Conservation (phyloP, 768 basidiomycete genomes). For the Boletales sp. region DNA sequence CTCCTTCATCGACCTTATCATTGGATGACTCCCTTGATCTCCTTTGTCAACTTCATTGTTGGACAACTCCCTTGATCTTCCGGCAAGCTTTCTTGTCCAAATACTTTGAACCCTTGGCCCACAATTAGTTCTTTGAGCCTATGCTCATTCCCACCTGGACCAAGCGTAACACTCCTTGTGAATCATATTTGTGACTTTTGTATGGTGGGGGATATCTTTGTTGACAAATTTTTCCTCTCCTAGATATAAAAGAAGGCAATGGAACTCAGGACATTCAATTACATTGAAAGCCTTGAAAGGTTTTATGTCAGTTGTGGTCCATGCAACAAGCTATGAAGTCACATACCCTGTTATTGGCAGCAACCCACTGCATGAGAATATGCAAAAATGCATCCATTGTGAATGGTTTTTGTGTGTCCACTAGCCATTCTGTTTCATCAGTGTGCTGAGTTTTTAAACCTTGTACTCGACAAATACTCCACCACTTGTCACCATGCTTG, state of each 20-base stretch:
- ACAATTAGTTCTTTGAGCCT: too few species aligned
- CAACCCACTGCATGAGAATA: neutral
- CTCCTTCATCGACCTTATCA: too few species aligned
- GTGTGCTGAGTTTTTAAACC: neutral
- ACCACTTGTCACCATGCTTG: neutral
- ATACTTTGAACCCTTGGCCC: too few species aligned
- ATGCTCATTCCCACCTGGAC: too few species aligned
- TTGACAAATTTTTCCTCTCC: neutral
- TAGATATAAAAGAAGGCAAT: neutral
- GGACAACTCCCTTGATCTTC: too few species aligned
- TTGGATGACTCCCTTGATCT: too few species aligned
- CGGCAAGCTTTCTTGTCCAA: too few species aligned
- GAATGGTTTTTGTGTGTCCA: neutral
- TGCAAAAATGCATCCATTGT: neutral
- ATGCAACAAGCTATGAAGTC: neutral
- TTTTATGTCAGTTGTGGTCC: too few species aligned
- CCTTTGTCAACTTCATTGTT: too few species aligned
- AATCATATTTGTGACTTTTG: neutral
- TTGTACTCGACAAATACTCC: neutral
- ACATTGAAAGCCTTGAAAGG: neutral
- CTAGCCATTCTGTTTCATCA: neutral
- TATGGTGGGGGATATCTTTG: neutral
- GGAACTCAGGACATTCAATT: neutral
- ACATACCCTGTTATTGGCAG: neutral
- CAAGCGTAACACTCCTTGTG: too few species aligned